Percentiles rank a stretch among this genome's conserved stretches.
Conservation (phyloP, 2,329 filamentous ascomycete genomes). For the Ophiostoma ulmi region DNA sequence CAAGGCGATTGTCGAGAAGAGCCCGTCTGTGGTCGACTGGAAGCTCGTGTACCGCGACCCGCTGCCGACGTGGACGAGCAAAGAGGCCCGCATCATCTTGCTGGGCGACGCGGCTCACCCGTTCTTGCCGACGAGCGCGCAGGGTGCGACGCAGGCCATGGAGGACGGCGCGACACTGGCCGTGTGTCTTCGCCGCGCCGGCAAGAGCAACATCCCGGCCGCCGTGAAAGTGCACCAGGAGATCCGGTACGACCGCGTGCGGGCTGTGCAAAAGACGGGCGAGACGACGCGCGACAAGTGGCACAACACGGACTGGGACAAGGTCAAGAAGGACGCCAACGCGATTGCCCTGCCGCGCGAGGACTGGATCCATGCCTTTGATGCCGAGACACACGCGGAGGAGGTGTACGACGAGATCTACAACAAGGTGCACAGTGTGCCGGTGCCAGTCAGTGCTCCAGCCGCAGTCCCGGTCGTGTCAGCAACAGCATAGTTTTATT, state of each 20-base stretch:
- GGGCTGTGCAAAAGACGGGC: conserved; percentile 46
- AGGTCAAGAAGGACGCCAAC: conserved; percentile 44
- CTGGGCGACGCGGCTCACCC: conserved; percentile 49
- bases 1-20: conserved; percentile 45
- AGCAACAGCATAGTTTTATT: background rate
- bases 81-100: conserved; percentile 40
- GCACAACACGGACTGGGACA: conserved; percentile 51
- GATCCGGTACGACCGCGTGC: conserved; percentile 41
- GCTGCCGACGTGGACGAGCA: conserved; percentile 46
- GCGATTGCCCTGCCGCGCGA: conserved; percentile 46
- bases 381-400: conserved; percentile 45
- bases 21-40: conserved; percentile 45
- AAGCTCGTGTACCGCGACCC: conserved; percentile 48
- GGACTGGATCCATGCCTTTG: conserved; percentile 45
- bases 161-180: conserved; percentile 48
- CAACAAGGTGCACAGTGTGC: conserved; percentile 28
- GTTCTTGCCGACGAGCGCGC: conserved; percentile 45
- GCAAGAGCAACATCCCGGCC: conserved; percentile 36
- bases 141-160: conserved; percentile 48
- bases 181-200: conserved; percentile 39
- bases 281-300: conserved; percentile 48
- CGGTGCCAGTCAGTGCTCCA: background rate
- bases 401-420: conserved; percentile 36
- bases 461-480: conserved; percentile 6
- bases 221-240: conserved; percentile 43